Conservation (phyloP, 179 eudicot genomes). For the Beta macrorhiza region DNA sequence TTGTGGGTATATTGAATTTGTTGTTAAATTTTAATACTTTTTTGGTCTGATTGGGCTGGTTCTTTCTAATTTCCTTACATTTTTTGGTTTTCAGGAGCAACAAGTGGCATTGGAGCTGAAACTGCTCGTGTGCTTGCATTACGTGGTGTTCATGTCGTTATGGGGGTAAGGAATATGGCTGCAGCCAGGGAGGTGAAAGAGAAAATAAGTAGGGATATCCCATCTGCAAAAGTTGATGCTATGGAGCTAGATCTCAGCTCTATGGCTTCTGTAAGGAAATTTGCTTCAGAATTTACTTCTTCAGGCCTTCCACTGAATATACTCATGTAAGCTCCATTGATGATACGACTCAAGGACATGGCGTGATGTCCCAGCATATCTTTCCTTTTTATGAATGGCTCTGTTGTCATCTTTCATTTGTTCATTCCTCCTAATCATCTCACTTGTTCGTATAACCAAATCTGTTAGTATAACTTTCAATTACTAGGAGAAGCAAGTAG, state of each 20-base stretch:
- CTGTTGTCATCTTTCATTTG: not conserved
- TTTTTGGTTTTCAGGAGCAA: slow-evolving; percentile 44
- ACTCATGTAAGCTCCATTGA: slow-evolving; percentile 59
- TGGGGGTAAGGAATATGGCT: slow-evolving; percentile 61
- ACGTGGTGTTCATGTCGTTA: slow-evolving; percentile 59
- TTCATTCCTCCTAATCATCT: not conserved
- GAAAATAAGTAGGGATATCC: slow-evolving; percentile 53
- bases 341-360: not conserved
- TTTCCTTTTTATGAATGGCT: not conserved
- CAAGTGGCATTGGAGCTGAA: slow-evolving; percentile 84
- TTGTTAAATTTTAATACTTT: not conserved
- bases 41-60: not conserved
- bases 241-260: slow-evolving; percentile 78
- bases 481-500: not conserved
- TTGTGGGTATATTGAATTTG: not conserved
- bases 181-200: slow-evolving; percentile 53
- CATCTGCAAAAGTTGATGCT: slow-evolving; percentile 50
- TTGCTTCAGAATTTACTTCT: slow-evolving; percentile 54
- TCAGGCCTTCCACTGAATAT: slow-evolving; percentile 67
- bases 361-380: not conserved
- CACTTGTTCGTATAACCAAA: not conserved
- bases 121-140: slow-evolving; percentile 68
- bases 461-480: not conserved
- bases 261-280: slow-evolving; percentile 53
- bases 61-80: not conserved